Evolutionary conservation across 192 early-diverging fungal genomes (phyloP).

Genomic region (Backusella liffmaniae): DNA sequence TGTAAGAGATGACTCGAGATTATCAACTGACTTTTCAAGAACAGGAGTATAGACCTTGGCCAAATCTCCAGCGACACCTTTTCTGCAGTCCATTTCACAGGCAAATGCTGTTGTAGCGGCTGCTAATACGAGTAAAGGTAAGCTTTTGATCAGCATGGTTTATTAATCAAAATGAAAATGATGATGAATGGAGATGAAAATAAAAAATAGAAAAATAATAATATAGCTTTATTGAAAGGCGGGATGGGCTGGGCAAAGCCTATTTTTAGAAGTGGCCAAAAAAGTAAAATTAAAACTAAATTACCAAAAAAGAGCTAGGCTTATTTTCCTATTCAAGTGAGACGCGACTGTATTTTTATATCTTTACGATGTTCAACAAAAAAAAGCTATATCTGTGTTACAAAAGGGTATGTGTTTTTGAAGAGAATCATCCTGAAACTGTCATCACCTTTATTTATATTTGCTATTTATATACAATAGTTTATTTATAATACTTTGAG

Average conservation of each 20-base stretch:
- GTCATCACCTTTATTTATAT: no score
- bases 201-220: not conserved
- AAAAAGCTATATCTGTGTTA: no score
- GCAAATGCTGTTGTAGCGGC: constrained; percentile 23
- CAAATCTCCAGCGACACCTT: constrained; percentile 48
- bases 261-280: not conserved
- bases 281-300: not conserved
- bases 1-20: constrained; percentile 19
- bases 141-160: constrained; percentile 14
- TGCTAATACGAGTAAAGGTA: constrained; percentile 6
- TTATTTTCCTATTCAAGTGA: not conserved
- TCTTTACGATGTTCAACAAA: no score
- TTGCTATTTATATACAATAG: no score
- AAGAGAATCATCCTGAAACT: no score
- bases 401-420: no score
- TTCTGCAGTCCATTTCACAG: constrained; percentile 51
- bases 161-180: not conserved
- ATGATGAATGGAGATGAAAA: not conserved
- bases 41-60: constrained; percentile 40
- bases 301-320: not conserved
- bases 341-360: not conserved
- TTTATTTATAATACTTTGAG: no score
- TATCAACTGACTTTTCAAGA: constrained; percentile 32
- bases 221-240: not conserved
- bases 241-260: not conserved